Conservation (phyloP, 2,329 filamentous ascomycete species). For the Macroventuria anomochaeta region DNA sequence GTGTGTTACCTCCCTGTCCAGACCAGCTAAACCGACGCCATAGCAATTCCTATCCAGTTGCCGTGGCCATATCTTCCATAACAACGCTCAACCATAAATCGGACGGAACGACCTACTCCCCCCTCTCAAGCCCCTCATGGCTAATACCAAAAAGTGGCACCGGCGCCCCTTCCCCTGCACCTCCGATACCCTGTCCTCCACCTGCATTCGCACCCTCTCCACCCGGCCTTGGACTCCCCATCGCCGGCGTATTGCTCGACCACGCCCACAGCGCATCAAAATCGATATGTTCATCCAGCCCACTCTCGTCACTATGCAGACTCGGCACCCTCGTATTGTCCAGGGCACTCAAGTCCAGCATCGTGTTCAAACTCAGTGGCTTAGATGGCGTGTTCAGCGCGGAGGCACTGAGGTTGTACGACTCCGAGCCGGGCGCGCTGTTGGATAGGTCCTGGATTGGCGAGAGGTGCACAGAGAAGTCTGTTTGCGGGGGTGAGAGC, state of each 20-base stretch:
- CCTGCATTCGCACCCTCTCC: slow-evolving; percentile 22
- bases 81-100: too few species aligned
- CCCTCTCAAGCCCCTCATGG: slow-evolving; percentile 13
- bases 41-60: too few species aligned
- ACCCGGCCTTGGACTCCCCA: slow-evolving; percentile 35
- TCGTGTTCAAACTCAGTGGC: slow-evolving; percentile 40
- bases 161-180: slow-evolving; percentile 14
- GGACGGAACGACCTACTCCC: not conserved
- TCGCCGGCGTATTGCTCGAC: slow-evolving; percentile 46
- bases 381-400: slow-evolving; percentile 21
- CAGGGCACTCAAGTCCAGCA: slow-evolving; percentile 49
- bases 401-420: not conserved
- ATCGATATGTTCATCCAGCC: slow-evolving; percentile 50
- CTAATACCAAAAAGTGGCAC: slow-evolving; percentile 47
- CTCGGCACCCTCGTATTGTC: slow-evolving; percentile 43
- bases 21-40: not conserved
- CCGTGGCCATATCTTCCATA: too few species aligned
- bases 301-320: slow-evolving; percentile 42
- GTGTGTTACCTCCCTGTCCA: not conserved
- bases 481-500: slow-evolving; percentile 19
- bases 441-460: slow-evolving; percentile 37
- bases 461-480: slow-evolving; percentile 40
- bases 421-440: slow-evolving; percentile 2
- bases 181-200: slow-evolving; percentile 34
- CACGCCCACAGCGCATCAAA: slow-evolving; percentile 53